A percentile compares a stretch with the other conserved stretches of the same genome.
These are phyloP conservation scores for Fusarium sambucinum DNA, from an alignment of 2,329 filamentous ascomycete species.

Conservation along the genomic window DNA sequence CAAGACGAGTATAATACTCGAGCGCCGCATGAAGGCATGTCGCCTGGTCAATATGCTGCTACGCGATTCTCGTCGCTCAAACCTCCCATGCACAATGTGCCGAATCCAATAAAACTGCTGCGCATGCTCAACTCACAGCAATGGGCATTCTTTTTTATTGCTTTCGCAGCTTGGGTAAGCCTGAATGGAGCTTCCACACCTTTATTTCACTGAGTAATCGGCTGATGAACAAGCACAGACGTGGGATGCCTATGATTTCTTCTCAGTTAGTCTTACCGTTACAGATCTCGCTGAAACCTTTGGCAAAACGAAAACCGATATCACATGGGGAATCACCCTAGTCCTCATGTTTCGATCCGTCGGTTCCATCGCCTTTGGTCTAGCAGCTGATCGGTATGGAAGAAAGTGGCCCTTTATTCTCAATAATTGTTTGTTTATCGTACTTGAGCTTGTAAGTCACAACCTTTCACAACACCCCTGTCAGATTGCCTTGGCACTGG, in stretches of 20 bases:
- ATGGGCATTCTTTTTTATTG: conserved; percentile 68
- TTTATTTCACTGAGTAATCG: not conserved
- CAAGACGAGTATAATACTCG: conserved; percentile 50
- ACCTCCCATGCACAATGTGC: conserved; percentile 66
- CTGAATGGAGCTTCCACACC: not conserved
- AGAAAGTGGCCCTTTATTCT: conserved; percentile 79
- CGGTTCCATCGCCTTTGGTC: conserved; percentile 66
- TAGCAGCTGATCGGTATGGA: conserved; percentile 68
- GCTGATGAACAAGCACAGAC: conserved; percentile 53
- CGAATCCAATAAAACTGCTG: conserved; percentile 65
- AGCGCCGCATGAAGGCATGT: conserved; percentile 64
- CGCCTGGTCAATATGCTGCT: conserved; percentile 58
- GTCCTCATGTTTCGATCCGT: conserved; percentile 72
- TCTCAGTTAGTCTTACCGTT: conserved; percentile 72
- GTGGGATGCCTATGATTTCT: conserved; percentile 76
- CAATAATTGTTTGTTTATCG: conserved; percentile 79
- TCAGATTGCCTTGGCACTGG: conserved; percentile 7
- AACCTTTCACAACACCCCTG: not conserved
- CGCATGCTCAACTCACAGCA: conserved; percentile 62
- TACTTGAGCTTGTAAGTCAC: conserved; percentile 73
- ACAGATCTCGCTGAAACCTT: conserved; percentile 66
- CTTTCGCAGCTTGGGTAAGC: conserved; percentile 68
- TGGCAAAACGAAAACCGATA: conserved; percentile 65
- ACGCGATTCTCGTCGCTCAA: conserved; percentile 68
- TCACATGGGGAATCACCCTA: conserved; percentile 74